Conservation (phyloP, 192 early-diverging fungal genomes). For the Podochytrium sp. region DNA sequence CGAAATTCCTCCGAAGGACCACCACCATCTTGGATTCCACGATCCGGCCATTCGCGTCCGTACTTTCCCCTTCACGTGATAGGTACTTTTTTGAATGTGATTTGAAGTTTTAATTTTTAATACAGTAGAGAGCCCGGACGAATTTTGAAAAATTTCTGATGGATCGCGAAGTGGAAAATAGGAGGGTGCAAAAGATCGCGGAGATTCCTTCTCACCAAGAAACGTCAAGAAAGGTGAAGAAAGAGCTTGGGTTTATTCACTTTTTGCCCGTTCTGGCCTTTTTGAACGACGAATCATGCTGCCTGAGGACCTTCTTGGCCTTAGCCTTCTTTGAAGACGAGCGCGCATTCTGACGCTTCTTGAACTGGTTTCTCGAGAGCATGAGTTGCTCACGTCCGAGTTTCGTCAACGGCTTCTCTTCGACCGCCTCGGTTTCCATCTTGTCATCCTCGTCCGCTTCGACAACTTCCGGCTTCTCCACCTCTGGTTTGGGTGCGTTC, state of each 20-base stretch:
- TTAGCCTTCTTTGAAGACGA: slow-evolving; percentile 7
- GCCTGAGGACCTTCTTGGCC: neutral
- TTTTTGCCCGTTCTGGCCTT: neutral
- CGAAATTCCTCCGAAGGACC: slow-evolving; percentile 17
- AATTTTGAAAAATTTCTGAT: neutral
- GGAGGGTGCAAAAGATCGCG: too few relatives aligned
- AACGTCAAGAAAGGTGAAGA: too few relatives aligned
- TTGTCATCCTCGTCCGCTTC: neutral
- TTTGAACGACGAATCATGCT: neutral
- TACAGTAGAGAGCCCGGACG: neutral
- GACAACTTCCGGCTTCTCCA: neutral
- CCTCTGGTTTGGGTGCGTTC: slow-evolving; percentile 3
- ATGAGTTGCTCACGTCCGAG: slow-evolving; percentile 25
- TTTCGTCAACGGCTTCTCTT: slow-evolving; percentile 1
- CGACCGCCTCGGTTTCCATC: neutral
- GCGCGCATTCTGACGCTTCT: slow-evolving; percentile 19
- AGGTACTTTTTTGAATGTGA: slow-evolving; percentile 17
- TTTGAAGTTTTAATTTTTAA: neutral
- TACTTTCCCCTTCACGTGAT: slow-evolving; percentile 75
- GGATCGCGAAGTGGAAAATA: too few relatives aligned
- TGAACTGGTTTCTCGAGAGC: slow-evolving; percentile 34
- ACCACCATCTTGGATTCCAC: slow-evolving; percentile 70
- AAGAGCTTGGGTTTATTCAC: too few relatives aligned
- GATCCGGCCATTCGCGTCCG: slow-evolving; percentile 70
- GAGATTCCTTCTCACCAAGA: too few relatives aligned